Evolutionary conservation across 2,329 filamentous ascomycete species (phyloP).

Genomic region (Nothophoma quercina): DNA sequence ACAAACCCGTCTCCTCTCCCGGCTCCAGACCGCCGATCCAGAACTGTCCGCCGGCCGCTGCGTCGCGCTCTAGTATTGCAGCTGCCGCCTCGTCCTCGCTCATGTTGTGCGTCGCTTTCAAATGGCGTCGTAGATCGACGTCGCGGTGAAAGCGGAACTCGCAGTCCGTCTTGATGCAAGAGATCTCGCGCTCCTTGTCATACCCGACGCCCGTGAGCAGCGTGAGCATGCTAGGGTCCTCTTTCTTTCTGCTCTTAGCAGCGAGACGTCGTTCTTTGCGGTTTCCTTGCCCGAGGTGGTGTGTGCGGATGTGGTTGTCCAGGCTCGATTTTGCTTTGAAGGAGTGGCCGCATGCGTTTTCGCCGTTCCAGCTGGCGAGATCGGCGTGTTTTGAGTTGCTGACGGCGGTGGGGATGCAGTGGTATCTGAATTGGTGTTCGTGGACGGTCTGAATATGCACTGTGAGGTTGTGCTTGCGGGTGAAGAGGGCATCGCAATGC

Average conservation of each 20-base stretch:
- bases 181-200: conserved; percentile 57
- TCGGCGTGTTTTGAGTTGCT: conserved; percentile 55
- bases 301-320: conserved; percentile 83
- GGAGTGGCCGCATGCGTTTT: conserved; percentile 74
- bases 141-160: conserved; percentile 64
- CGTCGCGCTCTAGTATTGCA: conserved; percentile 50
- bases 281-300: conserved; percentile 72
- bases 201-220: conserved; percentile 66
- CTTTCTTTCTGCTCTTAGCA: conserved; percentile 47
- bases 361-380: conserved; percentile 69
- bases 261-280: conserved; percentile 46
- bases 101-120: conserved; percentile 55
- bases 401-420: conserved; percentile 81
- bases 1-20: conserved; percentile 21
- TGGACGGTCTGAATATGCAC: conserved; percentile 81
- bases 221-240: conserved; percentile 44
- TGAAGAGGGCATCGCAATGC: conserved; percentile 79
- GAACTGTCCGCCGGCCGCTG: conserved; percentile 53
- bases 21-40: conserved; percentile 53
- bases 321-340: conserved; percentile 81
- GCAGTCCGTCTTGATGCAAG: conserved; percentile 61
- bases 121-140: conserved; percentile 65
- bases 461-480: conserved; percentile 81
- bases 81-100: conserved; percentile 46
- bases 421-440: conserved; percentile 73